phyloP scores from a whole-genome alignment of 225 moss, liverwort and hornwort species.

The Pseudisothecium myosuroides region DNA sequence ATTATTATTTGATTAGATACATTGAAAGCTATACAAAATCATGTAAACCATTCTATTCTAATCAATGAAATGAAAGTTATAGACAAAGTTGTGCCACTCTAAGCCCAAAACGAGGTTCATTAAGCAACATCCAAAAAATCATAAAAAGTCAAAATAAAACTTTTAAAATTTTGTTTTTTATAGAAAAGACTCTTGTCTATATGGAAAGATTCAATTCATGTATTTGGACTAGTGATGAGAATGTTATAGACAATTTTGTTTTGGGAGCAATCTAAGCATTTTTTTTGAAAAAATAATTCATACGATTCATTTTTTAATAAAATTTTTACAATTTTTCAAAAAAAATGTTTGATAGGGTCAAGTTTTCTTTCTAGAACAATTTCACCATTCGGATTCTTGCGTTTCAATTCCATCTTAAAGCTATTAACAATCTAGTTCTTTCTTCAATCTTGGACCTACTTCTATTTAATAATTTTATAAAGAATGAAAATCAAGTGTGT shows the following conservation, averaged over 20 bases:
- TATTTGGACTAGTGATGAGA: background rate
- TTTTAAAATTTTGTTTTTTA: too few species aligned
- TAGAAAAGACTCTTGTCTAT: background rate
- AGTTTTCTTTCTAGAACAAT: background rate
- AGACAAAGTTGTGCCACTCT: background rate
- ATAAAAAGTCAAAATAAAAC: background rate
- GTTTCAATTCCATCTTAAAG: background rate
- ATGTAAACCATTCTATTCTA: background rate
- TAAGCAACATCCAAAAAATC: background rate
- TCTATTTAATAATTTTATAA: background rate
- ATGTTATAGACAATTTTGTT: background rate
- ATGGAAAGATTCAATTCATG: background rate
- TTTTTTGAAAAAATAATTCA: background rate
- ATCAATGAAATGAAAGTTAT: background rate
- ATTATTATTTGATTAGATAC: background rate
- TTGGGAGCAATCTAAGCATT: background rate
- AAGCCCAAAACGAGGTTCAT: too few species aligned
- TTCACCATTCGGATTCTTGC: rapidly evolving
- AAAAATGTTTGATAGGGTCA: background rate
- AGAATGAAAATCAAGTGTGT: background rate
- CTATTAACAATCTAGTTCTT: background rate
- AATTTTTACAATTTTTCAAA: too few species aligned
- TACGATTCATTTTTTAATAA: background rate
- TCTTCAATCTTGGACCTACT: background rate
- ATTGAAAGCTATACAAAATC: background rate